Base-by-base conservation (phyloP, 352 stramenopile species). In the Pythium apleroticum region DNA sequence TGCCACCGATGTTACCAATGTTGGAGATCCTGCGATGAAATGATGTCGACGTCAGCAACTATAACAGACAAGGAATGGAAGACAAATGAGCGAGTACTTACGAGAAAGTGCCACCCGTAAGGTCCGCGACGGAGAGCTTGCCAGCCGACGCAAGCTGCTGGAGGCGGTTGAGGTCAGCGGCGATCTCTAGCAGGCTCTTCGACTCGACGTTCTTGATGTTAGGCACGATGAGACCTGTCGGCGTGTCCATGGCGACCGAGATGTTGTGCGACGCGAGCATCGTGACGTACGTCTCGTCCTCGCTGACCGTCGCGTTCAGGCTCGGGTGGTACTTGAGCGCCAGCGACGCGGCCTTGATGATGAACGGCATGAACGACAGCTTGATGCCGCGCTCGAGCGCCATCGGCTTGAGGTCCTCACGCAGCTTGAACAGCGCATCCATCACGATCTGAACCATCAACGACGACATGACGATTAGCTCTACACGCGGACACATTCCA, bases 191-290 rank as follows among this genome's bases (percentile, higher is more conserved):
- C 49, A 94, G 86, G 57, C 85, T 93, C 70, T 94, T 96, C 19
- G 50, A 69, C 79, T 93, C 82, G 22, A 98, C 93, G 65, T 95
- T 83, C 66, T 97, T 97, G 57, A 99, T 85, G 56, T 98, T 97
- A 17, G 97, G 97, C 39, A 99, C 97, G 45, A 99, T 88, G 48
- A 99, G 75, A 19, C 97, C 97, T 35, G 84, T 83, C 0, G 93
- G 89, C 0, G 97, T 99, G 76, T 99, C 97, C 89, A 99, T 99
- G 25, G 97, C 97, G 45, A 99, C 85, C 30, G 96, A 98, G 68
- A 99, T 98, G 75, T 99, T 98, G 81, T 99, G 97, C 31, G 90
- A 73, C 3, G 78, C 81, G 39, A 98, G 73, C 54, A 98, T 82
- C 7, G 81, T 97, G 43, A 99, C 70, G 39, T 86, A 80, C 28